Base-by-base conservation (phyloP, 129 eudicot genomes). In the Scalesia atractyloides region DNA sequence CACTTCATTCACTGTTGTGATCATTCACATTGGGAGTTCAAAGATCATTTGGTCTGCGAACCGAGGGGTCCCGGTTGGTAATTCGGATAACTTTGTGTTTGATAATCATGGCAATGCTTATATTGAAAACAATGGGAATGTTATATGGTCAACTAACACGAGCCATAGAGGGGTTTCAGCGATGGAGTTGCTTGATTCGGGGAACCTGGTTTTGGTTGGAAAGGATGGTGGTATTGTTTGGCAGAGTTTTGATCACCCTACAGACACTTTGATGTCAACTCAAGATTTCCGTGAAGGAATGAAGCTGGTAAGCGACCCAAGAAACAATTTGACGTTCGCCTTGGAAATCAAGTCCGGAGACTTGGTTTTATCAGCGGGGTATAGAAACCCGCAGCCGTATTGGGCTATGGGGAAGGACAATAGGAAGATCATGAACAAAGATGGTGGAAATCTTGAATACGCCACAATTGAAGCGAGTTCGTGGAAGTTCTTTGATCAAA, bases 181-280 rank as follows among this genome's bases (percentile, higher is more conserved):
- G 2, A 73, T 79, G 80, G 57, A 64, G 9, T 65, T 83, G 77
- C 78, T 36, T 11, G 83, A 76, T 71, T 73, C 90, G 0, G 98
- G 98, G 0, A 90, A 94, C 85, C 73, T 94, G 67, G 85, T 87
- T 24, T 53, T 90, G 71, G 46, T 80, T 58, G 89, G 87, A 18
- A 69, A 51, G 12, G 84, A 90, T 69, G 86, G 89, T n/a, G 69
- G 44, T 16, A 4, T 66, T 26, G 56, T 90, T 60, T 94, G 98
- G 98, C 82, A 90, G 68, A 94, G 98, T 74, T 94, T 94, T 83
- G 69, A 82, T 75, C 79, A 90, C 64, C 98, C 97, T 0, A 67
- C 85, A 7, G 72, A 90, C 64, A 84, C 96, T 44, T 86, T 94
- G 68, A 16, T 94, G 78, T 82, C 97, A 1, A 80, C 81, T 63